These are phyloP conservation scores for Penicillium olsonii DNA, from an alignment of 2,329 filamentous ascomycete genomes.

Conservation along the genomic window DNA sequence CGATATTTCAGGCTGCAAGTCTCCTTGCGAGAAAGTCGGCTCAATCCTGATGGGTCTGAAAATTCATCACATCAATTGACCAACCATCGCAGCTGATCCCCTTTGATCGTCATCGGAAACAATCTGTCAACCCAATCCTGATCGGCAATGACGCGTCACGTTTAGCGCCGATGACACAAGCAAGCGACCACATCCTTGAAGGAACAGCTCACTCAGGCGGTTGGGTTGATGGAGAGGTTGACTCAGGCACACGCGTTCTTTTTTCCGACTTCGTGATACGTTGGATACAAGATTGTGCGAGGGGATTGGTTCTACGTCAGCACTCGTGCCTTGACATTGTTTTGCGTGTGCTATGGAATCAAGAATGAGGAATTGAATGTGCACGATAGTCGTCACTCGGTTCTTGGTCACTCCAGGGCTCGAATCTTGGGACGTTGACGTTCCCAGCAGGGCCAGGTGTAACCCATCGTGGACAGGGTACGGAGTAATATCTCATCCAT, in stretches of 20 bases:
- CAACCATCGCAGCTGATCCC: background rate
- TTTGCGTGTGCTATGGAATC: too few species aligned
- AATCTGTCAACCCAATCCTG: background rate
- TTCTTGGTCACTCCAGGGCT: too few species aligned
- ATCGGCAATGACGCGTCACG: constrained; percentile 14
- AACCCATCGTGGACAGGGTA: too few species aligned
- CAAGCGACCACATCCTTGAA: background rate
- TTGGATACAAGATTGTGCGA: too few species aligned
- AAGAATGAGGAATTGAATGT: too few species aligned
- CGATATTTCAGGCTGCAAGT: background rate
- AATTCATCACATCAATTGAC: background rate
- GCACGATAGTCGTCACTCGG: too few species aligned
- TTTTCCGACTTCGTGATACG: background rate
- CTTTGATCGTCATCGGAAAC: constrained; percentile 1
- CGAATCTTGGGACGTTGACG: too few species aligned
- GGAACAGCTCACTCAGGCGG: background rate
- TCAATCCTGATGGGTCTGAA: background rate
- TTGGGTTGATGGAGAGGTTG: too few species aligned
- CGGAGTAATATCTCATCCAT: background rate
- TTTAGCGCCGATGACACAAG: constrained; percentile 7
- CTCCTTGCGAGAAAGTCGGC: background rate
- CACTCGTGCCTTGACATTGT: too few species aligned
- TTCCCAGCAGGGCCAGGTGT: too few species aligned
- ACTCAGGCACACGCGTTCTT: background rate
- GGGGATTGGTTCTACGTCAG: too few species aligned